phyloP scores from a whole-genome alignment of 208 protist genomes.

The Trypanosoma caninum region DNA sequence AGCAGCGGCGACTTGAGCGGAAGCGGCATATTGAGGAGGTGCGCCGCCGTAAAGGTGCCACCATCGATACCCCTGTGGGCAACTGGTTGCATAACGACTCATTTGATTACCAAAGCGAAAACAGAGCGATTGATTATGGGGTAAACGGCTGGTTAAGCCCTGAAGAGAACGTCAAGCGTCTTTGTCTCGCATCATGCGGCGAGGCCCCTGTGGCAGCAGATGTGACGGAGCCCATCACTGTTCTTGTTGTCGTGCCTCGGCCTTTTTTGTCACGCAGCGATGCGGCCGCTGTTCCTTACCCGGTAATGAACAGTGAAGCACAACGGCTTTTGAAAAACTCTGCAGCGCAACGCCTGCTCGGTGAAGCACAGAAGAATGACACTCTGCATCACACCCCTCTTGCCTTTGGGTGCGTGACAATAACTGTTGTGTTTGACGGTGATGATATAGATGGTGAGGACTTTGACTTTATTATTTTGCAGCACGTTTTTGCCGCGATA shows the following conservation, averaged over 20 bases:
- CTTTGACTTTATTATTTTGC: constrained; percentile 69
- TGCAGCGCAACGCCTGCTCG: constrained; percentile 26
- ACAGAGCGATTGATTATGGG: constrained; percentile 61
- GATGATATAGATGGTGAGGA: constrained; percentile 9
- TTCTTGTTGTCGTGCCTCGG: constrained; percentile 26
- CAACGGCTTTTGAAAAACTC: constrained; percentile 25
- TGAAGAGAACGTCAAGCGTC: constrained; percentile 32
- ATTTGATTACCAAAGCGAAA: constrained; percentile 90
- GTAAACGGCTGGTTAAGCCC: constrained; percentile 41
- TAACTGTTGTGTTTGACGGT: constrained; percentile 23
- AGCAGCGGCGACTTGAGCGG: constrained; percentile 51
- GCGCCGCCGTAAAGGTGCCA: constrained; percentile 18
- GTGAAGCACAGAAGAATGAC: background rate
- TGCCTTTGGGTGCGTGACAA: constrained; percentile 12
- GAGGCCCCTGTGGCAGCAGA: constrained; percentile 1
- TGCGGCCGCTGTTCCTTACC: background rate
- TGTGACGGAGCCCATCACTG: background rate
- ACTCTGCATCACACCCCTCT: background rate
- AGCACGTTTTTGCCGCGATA: constrained; percentile 57
- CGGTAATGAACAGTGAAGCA: constrained; percentile 1
- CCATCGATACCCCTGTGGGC: constrained; percentile 2
- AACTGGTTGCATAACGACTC: constrained; percentile 75
- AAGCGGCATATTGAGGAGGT: constrained; percentile 68
- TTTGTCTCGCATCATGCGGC: constrained; percentile 6
- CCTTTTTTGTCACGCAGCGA: background rate